Evolutionary conservation across 805 yeast species (phyloP).

Genomic region (Sporopachydermia quercuum): DNA sequence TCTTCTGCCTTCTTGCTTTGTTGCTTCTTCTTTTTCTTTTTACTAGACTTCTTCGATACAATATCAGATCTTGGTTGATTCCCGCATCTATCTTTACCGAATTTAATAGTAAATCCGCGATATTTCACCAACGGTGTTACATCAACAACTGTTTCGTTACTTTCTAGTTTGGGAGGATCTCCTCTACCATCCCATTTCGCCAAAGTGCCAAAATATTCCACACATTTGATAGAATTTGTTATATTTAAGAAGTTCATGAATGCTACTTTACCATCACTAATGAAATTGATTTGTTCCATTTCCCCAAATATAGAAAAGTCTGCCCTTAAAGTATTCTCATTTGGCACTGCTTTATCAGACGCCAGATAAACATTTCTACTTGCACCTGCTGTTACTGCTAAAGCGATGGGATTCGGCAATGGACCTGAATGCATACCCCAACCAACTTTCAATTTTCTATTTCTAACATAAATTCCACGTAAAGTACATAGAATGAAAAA

Average conservation of each 20-base stretch:
- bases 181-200: background rate
- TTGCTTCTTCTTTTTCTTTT: slow-evolving; percentile 27
- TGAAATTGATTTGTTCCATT: slow-evolving; percentile 61
- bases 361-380: slow-evolving; percentile 65
- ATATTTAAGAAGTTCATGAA: slow-evolving; percentile 60
- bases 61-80: slow-evolving; percentile 32
- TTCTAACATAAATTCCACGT: slow-evolving; percentile 47
- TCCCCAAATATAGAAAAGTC: slow-evolving; percentile 58
- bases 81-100: slow-evolving; percentile 73
- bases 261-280: slow-evolving; percentile 57
- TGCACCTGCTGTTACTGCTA: slow-evolving; percentile 61
- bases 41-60: slow-evolving; percentile 22
- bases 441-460: slow-evolving; percentile 46
- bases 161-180: background rate
- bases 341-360: slow-evolving; percentile 30
- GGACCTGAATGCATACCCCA: slow-evolving; percentile 53
- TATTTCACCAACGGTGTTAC: slow-evolving; percentile 24
- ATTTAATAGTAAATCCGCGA: slow-evolving; percentile 39
- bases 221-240: slow-evolving; percentile 44
- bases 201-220: slow-evolving; percentile 33
- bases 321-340: slow-evolving; percentile 32
- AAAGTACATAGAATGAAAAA: slow-evolving; percentile 45
- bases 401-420: slow-evolving; percentile 34
- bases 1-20: slow-evolving; percentile 16
- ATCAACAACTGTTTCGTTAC: too few species aligned